Base-by-base conservation (phyloP, 2,329 filamentous ascomycete species). In the Tricladium varicosporioides region DNA sequence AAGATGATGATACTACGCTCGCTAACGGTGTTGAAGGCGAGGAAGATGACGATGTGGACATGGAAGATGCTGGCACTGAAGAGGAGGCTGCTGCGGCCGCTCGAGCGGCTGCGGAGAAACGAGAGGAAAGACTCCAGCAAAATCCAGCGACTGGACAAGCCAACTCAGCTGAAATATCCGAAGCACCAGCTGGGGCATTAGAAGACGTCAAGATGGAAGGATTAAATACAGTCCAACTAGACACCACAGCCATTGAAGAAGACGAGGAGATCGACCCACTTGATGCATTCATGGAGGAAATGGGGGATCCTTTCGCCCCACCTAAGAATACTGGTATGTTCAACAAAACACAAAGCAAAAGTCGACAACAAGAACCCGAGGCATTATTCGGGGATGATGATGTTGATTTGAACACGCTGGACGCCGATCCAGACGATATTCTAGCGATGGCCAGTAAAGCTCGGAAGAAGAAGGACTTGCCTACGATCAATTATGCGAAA, bases 381-480 rank as follows among this genome's bases (percentile, higher is more conserved):
- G 85, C 92, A 7, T 89, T 97, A 66, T 96, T 96, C 71, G 91
- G 88, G 59, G 92, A 96, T 59, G 88, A 96, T 60, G 92, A 96
- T 58, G 78, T 82, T 13, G 80, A 82, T 56, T 71, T 87, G 51
- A 84, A 84, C 33, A 80, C 85, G 32, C 78, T 88, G 32, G 84
- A 85, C 33, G 79, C 81, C 40, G 81, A 86, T 63, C 81, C 81
- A 2, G 85, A 87, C 65, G 84, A 87, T 64, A 80, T 84, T 66
- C 78, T 86, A 46, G 80, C 82, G n/a, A 80, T 84, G 70, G 79
- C 80, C 45, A 80, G 73, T 54, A 83, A 82, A 57, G 60, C 60
- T 78, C 81, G 80, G 68, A 97, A 96, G 78, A 97, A 96, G 80
- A 96, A 97, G 74, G 94, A 97, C 59, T 86, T 97, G n/a, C 92